These are phyloP conservation scores for Pharnaceum exiguum DNA, from an alignment of 148 eudicot species.

Conservation along the genomic window DNA sequence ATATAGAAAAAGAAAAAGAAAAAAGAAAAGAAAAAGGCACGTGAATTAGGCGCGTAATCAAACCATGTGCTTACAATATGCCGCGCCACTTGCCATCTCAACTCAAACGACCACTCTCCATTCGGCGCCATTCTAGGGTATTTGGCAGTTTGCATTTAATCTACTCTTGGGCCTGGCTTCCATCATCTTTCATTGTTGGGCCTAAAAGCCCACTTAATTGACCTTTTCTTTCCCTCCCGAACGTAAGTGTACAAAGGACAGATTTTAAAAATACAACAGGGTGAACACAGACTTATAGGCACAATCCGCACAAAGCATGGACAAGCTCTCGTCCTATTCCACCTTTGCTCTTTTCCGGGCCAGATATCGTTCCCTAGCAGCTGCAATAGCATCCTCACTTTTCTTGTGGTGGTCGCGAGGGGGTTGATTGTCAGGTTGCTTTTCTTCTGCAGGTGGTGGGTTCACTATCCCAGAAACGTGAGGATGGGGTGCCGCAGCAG, in stretches of 20 bases:
- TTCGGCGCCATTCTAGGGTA: conserved; percentile 15
- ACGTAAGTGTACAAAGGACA: background rate
- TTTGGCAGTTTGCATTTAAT: background rate
- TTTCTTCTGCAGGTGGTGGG: conserved; percentile 19
- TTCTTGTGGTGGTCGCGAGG: conserved; percentile 71
- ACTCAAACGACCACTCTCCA: background rate
- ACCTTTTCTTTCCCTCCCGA: too few species aligned
- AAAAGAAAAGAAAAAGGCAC: background rate
- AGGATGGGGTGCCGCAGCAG: conserved; percentile 18
- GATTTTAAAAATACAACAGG: too few species aligned
- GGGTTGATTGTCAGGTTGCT: conserved; percentile 29
- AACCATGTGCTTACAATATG: conserved; percentile 3
- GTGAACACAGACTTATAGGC: too few species aligned
- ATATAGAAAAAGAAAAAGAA: background rate
- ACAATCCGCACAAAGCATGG: too few species aligned
- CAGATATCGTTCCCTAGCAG: conserved; percentile 78
- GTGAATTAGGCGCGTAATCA: conserved; percentile 2
- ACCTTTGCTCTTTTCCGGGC: conserved; percentile 79
- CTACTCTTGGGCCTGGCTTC: background rate
- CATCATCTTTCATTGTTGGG: background rate
- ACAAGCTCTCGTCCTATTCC: too few species aligned
- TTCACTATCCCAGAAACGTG: conserved; percentile 17
- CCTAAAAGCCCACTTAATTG: too few species aligned
- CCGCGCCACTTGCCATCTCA: conserved; percentile 7
- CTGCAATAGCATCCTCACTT: conserved; percentile 68